Percentiles rank a stretch among this genome's conserved stretches.
Evolutionary conservation across 202 grass and related monocot genomes (phyloP).

Genomic region (Zizania palustris): DNA sequence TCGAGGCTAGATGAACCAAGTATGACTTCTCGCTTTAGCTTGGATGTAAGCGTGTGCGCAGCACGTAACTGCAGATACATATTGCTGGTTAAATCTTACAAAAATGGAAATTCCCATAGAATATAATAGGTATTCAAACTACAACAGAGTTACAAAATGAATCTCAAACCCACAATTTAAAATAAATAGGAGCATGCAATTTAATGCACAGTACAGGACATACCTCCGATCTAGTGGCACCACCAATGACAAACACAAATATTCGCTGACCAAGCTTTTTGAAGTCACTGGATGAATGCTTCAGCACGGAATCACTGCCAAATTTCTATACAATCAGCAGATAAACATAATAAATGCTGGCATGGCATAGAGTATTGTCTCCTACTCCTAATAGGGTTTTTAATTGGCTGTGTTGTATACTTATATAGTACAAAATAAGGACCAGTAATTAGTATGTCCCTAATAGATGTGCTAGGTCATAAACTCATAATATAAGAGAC

Average conservation of each 20-base stretch:
- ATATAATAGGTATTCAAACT: constrained; percentile 13
- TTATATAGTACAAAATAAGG: no score
- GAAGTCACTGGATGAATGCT: constrained; percentile 67
- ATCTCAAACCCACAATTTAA: neutral
- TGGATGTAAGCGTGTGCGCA: constrained; percentile 71
- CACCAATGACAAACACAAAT: constrained; percentile 85
- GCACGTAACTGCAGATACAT: constrained; percentile 50
- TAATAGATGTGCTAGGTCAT: no score
- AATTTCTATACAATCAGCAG: neutral
- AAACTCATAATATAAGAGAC: no score
- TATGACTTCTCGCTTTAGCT: constrained; percentile 81
- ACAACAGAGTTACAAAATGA: neutral
- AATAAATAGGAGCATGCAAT: no score
- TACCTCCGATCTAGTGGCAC: constrained; percentile 88
- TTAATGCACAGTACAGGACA: neutral
- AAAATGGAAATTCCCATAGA: constrained; percentile 12
- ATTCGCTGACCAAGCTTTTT: constrained; percentile 76
- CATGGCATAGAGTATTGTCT: neutral
- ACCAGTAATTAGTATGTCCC: no score
- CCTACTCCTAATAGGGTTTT: constrained; percentile 7
- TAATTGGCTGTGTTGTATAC: neutral
- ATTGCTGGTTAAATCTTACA: no score
- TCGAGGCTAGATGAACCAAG: constrained; percentile 72
- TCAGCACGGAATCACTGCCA: constrained; percentile 80
- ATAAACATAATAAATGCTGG: no score